phyloP scores from a whole-genome alignment of 2,329 filamentous ascomycete genomes.

The Lachnellula arida region DNA sequence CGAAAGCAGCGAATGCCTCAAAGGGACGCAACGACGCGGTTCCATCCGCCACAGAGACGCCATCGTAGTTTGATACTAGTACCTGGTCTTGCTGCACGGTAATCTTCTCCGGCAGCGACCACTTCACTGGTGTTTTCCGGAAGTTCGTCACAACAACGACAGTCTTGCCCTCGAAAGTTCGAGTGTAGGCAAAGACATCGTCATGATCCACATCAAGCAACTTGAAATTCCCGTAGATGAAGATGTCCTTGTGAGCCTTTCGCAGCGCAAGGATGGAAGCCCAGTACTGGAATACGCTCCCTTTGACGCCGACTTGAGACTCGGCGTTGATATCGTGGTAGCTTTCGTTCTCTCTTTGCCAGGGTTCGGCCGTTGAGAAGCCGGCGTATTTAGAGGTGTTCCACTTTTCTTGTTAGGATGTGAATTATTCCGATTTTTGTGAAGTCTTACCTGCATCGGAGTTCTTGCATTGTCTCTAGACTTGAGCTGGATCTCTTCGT shows the following conservation, averaged over 20 bases:
- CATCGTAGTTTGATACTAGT: slow-evolving; percentile 18
- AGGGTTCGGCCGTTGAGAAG: slow-evolving; percentile 57
- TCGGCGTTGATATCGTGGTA: slow-evolving; percentile 59
- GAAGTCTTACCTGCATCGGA: slow-evolving; percentile 47
- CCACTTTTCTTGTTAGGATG: slow-evolving; percentile 45
- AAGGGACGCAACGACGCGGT: slow-evolving; percentile 15
- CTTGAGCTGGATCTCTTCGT: slow-evolving; percentile 51
- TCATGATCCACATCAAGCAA: slow-evolving; percentile 47
- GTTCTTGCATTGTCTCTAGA: slow-evolving; percentile 66
- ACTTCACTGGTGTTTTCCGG: slow-evolving; percentile 11
- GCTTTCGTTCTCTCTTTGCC: slow-evolving; percentile 67
- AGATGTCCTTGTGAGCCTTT: slow-evolving; percentile 56
- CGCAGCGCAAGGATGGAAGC: slow-evolving; percentile 52
- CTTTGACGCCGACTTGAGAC: slow-evolving; percentile 42
- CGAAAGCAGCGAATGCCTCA: slow-evolving; percentile 19
- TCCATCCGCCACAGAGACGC: background rate
- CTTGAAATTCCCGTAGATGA: slow-evolving; percentile 64
- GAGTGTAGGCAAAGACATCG: slow-evolving; percentile 49
- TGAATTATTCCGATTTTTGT: background rate
- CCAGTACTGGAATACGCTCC: slow-evolving; percentile 59
- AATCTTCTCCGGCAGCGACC: slow-evolving; percentile 12
- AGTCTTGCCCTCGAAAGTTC: slow-evolving; percentile 16
- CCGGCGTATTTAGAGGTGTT: slow-evolving; percentile 54
- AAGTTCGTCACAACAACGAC: slow-evolving; percentile 22
- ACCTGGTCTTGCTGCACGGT: slow-evolving; percentile 1